Evolutionary conservation across 305 asterid species (phyloP), one percentile per base, ranked within the genome.

Genomic region (Ilex paraguariensis): DNA sequence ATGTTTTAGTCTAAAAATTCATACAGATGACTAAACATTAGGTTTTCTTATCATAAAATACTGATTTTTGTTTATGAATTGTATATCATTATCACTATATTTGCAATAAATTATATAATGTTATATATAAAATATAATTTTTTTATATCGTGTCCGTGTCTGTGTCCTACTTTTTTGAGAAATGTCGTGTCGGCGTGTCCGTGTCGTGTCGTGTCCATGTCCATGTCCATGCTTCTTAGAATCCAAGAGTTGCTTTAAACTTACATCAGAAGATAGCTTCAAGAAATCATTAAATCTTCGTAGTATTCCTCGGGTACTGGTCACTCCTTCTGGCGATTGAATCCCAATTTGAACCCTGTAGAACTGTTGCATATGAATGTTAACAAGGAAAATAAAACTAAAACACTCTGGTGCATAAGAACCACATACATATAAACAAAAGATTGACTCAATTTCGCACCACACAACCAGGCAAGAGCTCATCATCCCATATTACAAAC

Each of bases 331-430:
- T 15, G 95, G 88, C 45, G 95, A 88, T 69, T 79, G 95, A 73
- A 84, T 71, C 67, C 95, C 96, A 49, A 88, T 82, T 70, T 72
- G 82, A 72, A 88, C 88, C 84, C 87, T 80, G 82, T 83, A 88
- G 70, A 82, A 86, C 95, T 86, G 90, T 77, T 66, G 7, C 14
- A 42, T 7, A 42, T 42, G 48, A 11, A 11, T 6, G 48, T 42
- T 6, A 11, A 42, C 50, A 49, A 15, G 3, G 36, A 45, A 45
- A 45, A 45, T 45, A 13, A 45, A 8, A 45, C 50, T 7, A 7
- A 1, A 7, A 7, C 50, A 45, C 13, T 13, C 50, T 45, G 13
- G 50, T 7, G 13, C 50, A 45, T 45, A 45, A 45, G 13, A 13
- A 45, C 9, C 50, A 7, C 50, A 45, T 21, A 21, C 28, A 21